phyloP scores from a whole-genome alignment of 345 rosid species.

The Lenwebbia sp. region DNA sequence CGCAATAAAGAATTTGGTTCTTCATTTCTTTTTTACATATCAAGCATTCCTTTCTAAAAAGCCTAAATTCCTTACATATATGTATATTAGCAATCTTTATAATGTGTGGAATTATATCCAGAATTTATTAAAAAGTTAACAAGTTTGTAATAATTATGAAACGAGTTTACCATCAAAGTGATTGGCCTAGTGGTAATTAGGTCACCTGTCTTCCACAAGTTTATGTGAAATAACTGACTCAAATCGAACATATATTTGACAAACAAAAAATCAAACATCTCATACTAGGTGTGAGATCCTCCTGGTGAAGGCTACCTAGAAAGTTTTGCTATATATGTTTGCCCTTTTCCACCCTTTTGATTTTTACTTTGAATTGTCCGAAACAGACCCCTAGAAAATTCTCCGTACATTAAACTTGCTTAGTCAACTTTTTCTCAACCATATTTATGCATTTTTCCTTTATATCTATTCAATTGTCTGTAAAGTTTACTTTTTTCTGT shows the following conservation, averaged over 20 bases:
- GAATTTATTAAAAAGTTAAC: not conserved
- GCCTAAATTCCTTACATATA: not conserved
- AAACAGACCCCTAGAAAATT: no score
- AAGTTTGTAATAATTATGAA: not conserved
- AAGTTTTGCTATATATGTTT: no score
- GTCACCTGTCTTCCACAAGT: not conserved
- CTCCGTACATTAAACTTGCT: no score
- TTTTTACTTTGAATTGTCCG: no score
- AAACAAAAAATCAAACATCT: no score
- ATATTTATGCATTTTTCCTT: no score
- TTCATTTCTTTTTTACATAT: not conserved
- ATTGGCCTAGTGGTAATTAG: fast-evolving
- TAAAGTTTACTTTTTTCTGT: no score
- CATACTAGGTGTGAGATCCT: no score
- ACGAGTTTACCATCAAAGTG: not conserved
- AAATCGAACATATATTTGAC: not conserved
- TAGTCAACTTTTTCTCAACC: no score
- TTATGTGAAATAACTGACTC: not conserved
- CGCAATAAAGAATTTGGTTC: not conserved
- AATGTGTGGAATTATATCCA: not conserved
- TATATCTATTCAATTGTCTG: no score
- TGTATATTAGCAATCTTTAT: not conserved
- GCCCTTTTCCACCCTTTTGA: no score
- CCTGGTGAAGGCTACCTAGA: no score
- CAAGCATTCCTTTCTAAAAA: not conserved